A percentile compares a stretch with the other conserved stretches of the same genome.
Conservation (phyloP, 768 basidiomycete genomes). For the Filobasidium floriforme region DNA sequence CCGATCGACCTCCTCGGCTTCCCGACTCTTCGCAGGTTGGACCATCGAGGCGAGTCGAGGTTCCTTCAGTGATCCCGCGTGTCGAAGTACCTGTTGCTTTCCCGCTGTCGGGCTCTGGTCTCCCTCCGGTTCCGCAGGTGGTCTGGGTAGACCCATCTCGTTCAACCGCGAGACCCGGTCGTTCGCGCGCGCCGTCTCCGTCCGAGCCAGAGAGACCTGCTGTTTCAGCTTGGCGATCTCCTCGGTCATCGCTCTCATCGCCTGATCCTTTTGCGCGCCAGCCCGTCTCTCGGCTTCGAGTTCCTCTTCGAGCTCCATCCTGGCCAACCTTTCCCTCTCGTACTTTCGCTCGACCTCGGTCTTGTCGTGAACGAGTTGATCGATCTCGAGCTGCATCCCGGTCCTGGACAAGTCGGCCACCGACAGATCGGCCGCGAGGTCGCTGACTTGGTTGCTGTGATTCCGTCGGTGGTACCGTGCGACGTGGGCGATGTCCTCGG, state of each 20-base stretch:
- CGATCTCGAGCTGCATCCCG: conserved; percentile 13
- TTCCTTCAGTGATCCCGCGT: conserved; percentile 12
- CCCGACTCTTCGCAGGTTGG: conserved; percentile 6
- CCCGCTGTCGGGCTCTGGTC: background rate
- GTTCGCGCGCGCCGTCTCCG: background rate
- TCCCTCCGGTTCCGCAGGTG: background rate
- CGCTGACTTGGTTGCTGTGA: conserved; percentile 4
- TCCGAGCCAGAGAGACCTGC: background rate
- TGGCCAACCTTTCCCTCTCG: conserved; percentile 9
- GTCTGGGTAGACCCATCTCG: background rate
- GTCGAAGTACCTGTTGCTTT: background rate
- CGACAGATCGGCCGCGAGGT: conserved; percentile 4
- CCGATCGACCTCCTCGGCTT: conserved; percentile 34
- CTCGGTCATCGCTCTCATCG: background rate
- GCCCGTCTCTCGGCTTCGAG: conserved; percentile 4
- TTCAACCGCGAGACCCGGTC: background rate
- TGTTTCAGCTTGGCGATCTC: conserved; percentile 2
- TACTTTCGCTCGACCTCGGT: background rate
- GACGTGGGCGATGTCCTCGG: conserved; percentile 8
- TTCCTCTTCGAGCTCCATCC: conserved; percentile 7
- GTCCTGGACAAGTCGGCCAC: background rate
- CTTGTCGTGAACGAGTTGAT: background rate
- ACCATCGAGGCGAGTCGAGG: conserved; percentile 9
- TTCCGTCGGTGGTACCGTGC: conserved; percentile 7
- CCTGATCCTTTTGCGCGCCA: background rate